These are phyloP conservation scores for Tolypocladium capitatum DNA, from an alignment of 2,329 filamentous ascomycete species.

Conservation along the genomic window DNA sequence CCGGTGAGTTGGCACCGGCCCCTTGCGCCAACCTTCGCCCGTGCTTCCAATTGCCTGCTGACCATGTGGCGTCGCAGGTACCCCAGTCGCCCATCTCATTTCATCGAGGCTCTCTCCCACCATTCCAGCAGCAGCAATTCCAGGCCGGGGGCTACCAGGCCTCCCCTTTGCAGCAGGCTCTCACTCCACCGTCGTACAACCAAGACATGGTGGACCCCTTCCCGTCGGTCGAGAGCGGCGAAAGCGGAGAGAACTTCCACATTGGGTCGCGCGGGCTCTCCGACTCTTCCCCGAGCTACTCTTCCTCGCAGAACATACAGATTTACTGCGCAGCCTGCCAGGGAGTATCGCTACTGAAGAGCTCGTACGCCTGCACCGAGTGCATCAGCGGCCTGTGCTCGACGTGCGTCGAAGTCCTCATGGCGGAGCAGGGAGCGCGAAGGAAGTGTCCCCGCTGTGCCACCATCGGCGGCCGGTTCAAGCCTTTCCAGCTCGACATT, in stretches of 20 bases:
- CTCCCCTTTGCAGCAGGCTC: constrained; percentile 77
- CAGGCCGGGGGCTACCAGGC: constrained; percentile 62
- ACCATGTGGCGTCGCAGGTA: constrained; percentile 28
- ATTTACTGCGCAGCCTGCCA: constrained; percentile 89
- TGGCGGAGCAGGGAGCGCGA: constrained; percentile 61
- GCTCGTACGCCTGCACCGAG: constrained; percentile 88
- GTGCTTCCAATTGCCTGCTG: not conserved
- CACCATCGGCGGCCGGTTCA: constrained; percentile 67
- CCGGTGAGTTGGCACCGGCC: constrained; percentile 45
- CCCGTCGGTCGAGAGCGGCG: constrained; percentile 72
- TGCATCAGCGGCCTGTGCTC: constrained; percentile 90
- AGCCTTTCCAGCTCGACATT: constrained; percentile 75
- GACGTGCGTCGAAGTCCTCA: constrained; percentile 71
- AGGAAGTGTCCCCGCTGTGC: constrained; percentile 70
- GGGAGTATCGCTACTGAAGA: constrained; percentile 59
- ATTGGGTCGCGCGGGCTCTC: constrained; percentile 52
- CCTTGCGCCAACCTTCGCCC: too few species aligned
- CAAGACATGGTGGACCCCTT: constrained; percentile 64
- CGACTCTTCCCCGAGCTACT: constrained; percentile 61
- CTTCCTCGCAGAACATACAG: constrained; percentile 61
- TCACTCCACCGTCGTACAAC: constrained; percentile 68
- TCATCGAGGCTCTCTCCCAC: constrained; percentile 48
- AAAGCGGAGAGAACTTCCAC: constrained; percentile 60
- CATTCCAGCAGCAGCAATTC: constrained; percentile 47
- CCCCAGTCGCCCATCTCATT: constrained; percentile 53